Conservation (phyloP, 495 filamentous ascomycete species). For the Neurospora sp. region DNA sequence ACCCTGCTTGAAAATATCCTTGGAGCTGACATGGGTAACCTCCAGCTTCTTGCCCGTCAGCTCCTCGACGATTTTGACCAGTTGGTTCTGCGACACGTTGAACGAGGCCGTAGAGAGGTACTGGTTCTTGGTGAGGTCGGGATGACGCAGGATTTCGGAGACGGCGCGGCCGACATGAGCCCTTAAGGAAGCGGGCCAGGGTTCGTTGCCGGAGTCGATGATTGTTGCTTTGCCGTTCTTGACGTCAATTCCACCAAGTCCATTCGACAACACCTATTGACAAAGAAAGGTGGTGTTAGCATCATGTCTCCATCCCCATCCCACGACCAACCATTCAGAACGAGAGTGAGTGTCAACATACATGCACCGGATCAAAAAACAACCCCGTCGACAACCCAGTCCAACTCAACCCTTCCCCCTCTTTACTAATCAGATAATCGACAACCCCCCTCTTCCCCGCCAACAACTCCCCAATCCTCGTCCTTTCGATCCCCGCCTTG, state of each 20-base stretch:
- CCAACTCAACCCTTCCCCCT: conserved; percentile 37
- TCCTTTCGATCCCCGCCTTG: conserved; percentile 8
- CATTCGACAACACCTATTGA: background rate
- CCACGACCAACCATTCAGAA: too few relatives aligned
- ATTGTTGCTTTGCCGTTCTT: conserved; percentile 33
- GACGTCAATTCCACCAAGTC: conserved; percentile 5
- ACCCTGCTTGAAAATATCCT: conserved; percentile 33
- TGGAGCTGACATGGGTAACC: conserved; percentile 26
- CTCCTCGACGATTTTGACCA: conserved; percentile 41
- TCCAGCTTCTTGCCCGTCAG: conserved; percentile 33
- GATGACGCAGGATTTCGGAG: conserved; percentile 37
- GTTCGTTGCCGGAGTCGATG: conserved; percentile 44
- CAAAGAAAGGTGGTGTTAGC: background rate
- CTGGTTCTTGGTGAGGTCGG: conserved; percentile 44
- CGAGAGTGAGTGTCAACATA: background rate
- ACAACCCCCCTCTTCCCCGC: conserved; percentile 38
- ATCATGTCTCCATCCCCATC: background rate
- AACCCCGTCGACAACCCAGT: conserved; percentile 40
- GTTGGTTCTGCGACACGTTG: conserved; percentile 43
- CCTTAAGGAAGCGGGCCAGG: conserved; percentile 39
- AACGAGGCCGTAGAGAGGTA: conserved; percentile 40
- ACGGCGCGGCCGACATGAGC: conserved; percentile 39
- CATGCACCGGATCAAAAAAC: conserved; percentile 41
- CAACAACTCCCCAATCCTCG: conserved; percentile 33
- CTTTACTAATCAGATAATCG: conserved; percentile 35